Evolutionary conservation across 2,329 filamentous ascomycete species (phyloP).

Genomic region (Sphaerulina populicola): DNA sequence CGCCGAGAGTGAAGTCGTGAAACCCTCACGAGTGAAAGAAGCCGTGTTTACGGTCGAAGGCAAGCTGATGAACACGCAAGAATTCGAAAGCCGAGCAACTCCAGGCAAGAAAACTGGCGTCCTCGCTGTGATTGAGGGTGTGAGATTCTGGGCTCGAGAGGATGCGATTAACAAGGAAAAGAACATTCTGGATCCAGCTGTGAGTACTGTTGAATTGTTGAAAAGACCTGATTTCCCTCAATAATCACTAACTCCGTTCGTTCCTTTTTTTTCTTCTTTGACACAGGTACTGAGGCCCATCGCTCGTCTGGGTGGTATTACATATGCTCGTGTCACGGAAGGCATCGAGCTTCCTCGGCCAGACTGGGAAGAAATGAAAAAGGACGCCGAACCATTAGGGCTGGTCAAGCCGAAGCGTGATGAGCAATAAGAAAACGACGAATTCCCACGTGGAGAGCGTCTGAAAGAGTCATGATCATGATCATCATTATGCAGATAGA

Average conservation of each 20-base stretch:
- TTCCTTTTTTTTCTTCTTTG: too few relatives aligned
- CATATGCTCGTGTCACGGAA: slow-evolving; percentile 64
- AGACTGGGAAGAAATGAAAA: slow-evolving; percentile 41
- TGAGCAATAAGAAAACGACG: slow-evolving; percentile 31
- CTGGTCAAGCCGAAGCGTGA: slow-evolving; percentile 44
- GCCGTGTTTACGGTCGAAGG: slow-evolving; percentile 76
- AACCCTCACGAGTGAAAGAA: slow-evolving; percentile 66
- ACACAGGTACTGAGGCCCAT: slow-evolving; percentile 62
- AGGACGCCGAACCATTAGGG: slow-evolving; percentile 47
- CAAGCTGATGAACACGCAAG: slow-evolving; percentile 61
- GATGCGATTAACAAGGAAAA: slow-evolving; percentile 75
- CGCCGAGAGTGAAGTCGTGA: slow-evolving; percentile 56
- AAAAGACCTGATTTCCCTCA: neutral
- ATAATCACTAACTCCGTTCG: slow-evolving; percentile 4
- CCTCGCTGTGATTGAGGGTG: slow-evolving; percentile 70
- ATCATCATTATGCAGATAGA: neutral
- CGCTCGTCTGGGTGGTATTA: slow-evolving; percentile 74
- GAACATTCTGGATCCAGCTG: slow-evolving; percentile 63
- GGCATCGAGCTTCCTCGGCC: slow-evolving; percentile 62
- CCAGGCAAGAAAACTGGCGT: slow-evolving; percentile 69
- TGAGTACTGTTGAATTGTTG: slow-evolving; percentile 32
- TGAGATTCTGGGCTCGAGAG: slow-evolving; percentile 79
- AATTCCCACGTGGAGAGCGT: neutral
- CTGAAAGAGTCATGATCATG: neutral
- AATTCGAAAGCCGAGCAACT: slow-evolving; percentile 64